phyloP scores from a whole-genome alignment of 768 basidiomycete species.

The Pleurotus giganteus region DNA sequence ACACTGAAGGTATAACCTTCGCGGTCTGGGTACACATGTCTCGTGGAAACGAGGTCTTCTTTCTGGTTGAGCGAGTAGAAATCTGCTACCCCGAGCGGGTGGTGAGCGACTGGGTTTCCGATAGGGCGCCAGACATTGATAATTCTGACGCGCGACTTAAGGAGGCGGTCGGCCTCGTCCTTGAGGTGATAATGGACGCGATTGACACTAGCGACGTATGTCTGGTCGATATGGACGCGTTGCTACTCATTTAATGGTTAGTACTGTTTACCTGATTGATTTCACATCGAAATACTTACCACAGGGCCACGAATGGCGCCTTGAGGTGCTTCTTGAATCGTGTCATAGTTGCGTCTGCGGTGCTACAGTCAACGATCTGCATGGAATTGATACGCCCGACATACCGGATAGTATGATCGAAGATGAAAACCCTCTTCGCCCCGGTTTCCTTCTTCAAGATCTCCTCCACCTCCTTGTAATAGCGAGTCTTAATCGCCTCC shows the following conservation, averaged over 20 bases:
- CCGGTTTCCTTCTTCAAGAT: conserved; percentile 36
- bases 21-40: conserved; percentile 30
- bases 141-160: conserved; percentile 40
- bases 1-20: conserved; percentile 37
- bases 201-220: conserved; percentile 27
- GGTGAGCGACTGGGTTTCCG: conserved; percentile 32
- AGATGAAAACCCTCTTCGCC: conserved; percentile 37
- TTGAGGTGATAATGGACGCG: conserved; percentile 40
- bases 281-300: neutral
- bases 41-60: conserved; percentile 29
- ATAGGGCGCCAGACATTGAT: conserved; percentile 50
- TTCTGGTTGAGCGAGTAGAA: conserved; percentile 33
- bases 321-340: neutral
- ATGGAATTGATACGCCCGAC: neutral
- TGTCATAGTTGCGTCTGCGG: conserved; percentile 3
- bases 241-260: too few relatives aligned
- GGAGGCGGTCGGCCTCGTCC: conserved; percentile 26
- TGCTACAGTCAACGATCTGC: neutral
- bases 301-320: neutral
- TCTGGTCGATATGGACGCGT: conserved; percentile 40
- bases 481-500: conserved; percentile 31
- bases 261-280: neutral
- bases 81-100: conserved; percentile 40
- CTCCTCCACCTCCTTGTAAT: conserved; percentile 37
- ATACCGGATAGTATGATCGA: conserved; percentile 35